phyloP scores from a whole-genome alignment of 139 green algal genomes.

The Micractinium conductrix region DNA sequence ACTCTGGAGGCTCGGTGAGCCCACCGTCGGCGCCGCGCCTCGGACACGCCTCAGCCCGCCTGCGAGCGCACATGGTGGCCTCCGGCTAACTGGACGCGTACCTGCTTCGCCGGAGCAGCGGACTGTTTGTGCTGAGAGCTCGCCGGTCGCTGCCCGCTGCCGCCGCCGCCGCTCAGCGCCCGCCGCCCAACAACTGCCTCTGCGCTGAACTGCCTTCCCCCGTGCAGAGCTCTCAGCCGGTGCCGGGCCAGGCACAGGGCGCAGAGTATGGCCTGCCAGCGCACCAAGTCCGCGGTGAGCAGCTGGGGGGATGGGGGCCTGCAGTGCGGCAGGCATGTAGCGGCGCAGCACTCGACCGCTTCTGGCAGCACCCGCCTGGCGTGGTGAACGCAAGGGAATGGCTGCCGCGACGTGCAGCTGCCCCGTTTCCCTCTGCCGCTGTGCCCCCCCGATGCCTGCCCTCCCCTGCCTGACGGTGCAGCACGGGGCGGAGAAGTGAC shows the following conservation, averaged over 20 bases:
- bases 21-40: not conserved
- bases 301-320: not conserved
- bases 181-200: not conserved
- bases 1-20: constrained; percentile 3
- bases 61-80: not conserved
- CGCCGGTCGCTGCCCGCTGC: not conserved
- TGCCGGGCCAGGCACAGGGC: not conserved
- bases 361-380: too few relatives aligned
- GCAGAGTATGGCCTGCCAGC: constrained; percentile 1
- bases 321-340: too few relatives aligned
- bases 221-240: not conserved
- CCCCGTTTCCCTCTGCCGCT: not conserved
- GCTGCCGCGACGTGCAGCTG: not conserved
- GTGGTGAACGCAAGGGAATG: not conserved
- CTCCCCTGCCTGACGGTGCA: not conserved
- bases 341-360: too few relatives aligned
- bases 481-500: constrained; percentile 21
- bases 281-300: constrained; percentile 11
- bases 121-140: too few relatives aligned
- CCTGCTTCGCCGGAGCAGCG: too few relatives aligned
- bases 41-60: not conserved
- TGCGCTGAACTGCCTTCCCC: not conserved
- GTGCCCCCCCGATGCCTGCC: not conserved
- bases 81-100: not conserved
- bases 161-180: too few relatives aligned